Base-by-base conservation (phyloP, 73 alveolate genomes). In the Paramecium primaurelia region DNA sequence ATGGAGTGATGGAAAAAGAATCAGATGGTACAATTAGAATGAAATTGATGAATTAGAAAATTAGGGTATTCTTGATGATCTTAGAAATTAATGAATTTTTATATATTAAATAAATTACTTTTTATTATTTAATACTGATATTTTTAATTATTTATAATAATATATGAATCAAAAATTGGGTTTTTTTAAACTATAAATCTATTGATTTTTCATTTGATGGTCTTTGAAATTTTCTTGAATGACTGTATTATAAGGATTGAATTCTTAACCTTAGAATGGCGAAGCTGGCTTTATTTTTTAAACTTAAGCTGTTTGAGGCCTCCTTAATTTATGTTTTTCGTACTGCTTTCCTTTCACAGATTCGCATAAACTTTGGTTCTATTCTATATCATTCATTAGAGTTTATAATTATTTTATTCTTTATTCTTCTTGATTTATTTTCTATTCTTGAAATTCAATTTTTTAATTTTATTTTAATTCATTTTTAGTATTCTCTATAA, bases 1-100 rank as follows among this genome's bases (percentile, higher is more conserved):
- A 59, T 93, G 96, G 93, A 51, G 5, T 2, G 73, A 93, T 71
- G 96, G 96, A 36, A 89, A 75, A 34, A 90, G 93, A 40, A 88
- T 26, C 2, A 71, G 44, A 30, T 89, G 94, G 94, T 37, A 71
- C 16, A 73, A 89, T 14, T 30, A 89, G n/a, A 36, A 71, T 16
- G 94, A 80, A 47, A 80, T 80, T 26, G 18, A 80, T 10, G 75
- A 80, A 45, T 47, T 80, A 28, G 3, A 80, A 20, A 20, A 25
- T 34, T 40, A 80, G 6, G 91, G 91, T 26, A 18, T 80, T 44
- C 71, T 80, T 80, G 75, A 80, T 26, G 91, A 80, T 32, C 58
- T 80, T 32, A 80, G 16, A 45, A 40, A 80, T 44, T 80, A 80
- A 80, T 75, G 88, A 75, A 38, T 20, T 30, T 30, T 16, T 75